These are phyloP conservation scores for Endocladia muricata DNA, from an alignment of 31 red algal genomes.

Conservation along the genomic window DNA sequence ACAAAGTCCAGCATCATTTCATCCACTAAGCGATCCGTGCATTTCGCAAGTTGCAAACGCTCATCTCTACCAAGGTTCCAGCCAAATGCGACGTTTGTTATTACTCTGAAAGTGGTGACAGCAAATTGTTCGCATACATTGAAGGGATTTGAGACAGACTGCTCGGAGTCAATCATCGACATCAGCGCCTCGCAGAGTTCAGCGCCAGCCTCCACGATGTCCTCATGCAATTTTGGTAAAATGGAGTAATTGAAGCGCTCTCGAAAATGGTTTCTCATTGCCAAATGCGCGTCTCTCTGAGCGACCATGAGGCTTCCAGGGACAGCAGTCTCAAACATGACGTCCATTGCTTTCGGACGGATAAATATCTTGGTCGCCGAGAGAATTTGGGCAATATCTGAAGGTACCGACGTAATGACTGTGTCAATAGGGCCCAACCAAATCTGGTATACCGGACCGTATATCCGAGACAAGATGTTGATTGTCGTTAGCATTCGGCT, in stretches of 20 bases:
- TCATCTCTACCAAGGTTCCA: background rate
- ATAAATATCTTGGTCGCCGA: background rate
- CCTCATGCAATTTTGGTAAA: constrained; percentile 10
- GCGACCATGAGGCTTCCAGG: constrained; percentile 20
- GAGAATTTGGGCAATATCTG: constrained; percentile 30
- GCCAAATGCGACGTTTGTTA: constrained; percentile 43
- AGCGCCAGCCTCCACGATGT: constrained; percentile 1
- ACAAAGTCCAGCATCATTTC: constrained; percentile 36
- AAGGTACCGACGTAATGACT: constrained; percentile 2
- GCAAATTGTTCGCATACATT: constrained; percentile 6
- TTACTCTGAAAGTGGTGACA: constrained; percentile 10
- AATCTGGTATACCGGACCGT: constrained; percentile 21
- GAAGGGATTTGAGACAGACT: background rate
- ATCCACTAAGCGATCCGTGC: constrained; percentile 1
- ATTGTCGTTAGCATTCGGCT: background rate
- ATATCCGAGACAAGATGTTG: background rate
- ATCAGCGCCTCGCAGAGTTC: background rate
- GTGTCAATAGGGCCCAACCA: constrained; percentile 23
- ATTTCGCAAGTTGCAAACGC: background rate
- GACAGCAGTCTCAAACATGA: constrained; percentile 9
- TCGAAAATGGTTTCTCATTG: constrained; percentile 5
- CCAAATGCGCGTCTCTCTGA: constrained; percentile 15
- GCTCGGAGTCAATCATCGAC: no score
- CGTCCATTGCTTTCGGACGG: constrained; percentile 11
- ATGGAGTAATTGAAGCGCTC: constrained; percentile 11